Conservation (phyloP, 441 rosid species). For the Sinapis alba region DNA sequence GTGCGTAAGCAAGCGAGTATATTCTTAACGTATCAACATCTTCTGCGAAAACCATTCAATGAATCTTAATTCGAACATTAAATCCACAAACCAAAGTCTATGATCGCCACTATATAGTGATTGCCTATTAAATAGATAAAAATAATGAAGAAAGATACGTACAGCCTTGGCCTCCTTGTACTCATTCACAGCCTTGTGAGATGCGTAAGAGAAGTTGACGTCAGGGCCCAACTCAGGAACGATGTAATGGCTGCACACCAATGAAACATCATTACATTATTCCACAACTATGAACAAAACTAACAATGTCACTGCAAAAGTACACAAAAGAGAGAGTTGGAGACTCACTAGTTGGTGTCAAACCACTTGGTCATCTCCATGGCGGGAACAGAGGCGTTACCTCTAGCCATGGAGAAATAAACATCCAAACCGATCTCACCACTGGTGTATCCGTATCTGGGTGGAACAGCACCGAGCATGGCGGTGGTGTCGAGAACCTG, state of each 20-base stretch:
- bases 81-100: background rate
- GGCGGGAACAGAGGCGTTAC: conserved; percentile 93
- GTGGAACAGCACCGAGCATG: conserved; percentile 96
- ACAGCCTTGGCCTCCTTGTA: conserved; percentile 96
- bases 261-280: background rate
- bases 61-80: background rate
- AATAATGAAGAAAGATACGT: conserved; percentile 35
- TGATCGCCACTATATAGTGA: background rate
- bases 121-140: background rate
- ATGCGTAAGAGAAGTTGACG: conserved; percentile 84
- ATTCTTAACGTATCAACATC: background rate
- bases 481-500: conserved; percentile 97
- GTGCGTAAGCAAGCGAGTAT: background rate
- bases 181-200: conserved; percentile 94
- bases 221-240: conserved; percentile 98
- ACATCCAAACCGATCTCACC: conserved; percentile 88
- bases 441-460: conserved; percentile 78
- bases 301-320: background rate
- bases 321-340: background rate
- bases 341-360: conserved; percentile 99
- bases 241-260: conserved; percentile 80
- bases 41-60: background rate
- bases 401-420: conserved; percentile 99
- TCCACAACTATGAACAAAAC: background rate
- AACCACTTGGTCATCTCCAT: conserved; percentile 99